Evolutionary conservation across 2,329 filamentous ascomycete genomes (phyloP).

Genomic region (Cladosporium sp.): DNA sequence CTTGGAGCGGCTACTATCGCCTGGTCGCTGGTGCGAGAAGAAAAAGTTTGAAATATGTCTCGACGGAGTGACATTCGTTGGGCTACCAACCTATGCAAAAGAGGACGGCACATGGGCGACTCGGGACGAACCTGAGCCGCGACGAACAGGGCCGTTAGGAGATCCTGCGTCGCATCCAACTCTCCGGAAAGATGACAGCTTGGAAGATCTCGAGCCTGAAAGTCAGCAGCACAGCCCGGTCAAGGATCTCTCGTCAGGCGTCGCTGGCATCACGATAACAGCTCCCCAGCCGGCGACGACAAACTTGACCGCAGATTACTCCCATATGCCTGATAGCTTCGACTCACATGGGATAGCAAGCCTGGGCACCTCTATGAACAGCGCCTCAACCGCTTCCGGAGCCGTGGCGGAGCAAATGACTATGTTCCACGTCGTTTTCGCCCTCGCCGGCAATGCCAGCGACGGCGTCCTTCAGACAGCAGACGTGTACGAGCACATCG

Average conservation of each 20-base stretch:
- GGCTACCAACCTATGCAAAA: constrained; percentile 75
- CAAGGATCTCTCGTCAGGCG: constrained; percentile 1
- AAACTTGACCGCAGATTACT: constrained; percentile 18
- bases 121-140: constrained; percentile 2
- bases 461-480: neutral
- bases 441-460: constrained; percentile 56
- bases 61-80: constrained; percentile 72
- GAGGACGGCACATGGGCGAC: constrained; percentile 50
- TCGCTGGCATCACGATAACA: constrained; percentile 4
- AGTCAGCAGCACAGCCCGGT: constrained; percentile 3
- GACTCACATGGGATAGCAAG: constrained; percentile 19
- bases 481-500: constrained; percentile 79
- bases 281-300: neutral
- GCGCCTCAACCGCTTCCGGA: constrained; percentile 26
- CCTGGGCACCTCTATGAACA: constrained; percentile 26
- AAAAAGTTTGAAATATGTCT: constrained; percentile 83
- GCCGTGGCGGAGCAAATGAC: constrained; percentile 60
- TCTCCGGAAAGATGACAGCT: neutral
- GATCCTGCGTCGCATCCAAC: neutral
- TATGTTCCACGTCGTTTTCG: constrained; percentile 97
- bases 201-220: neutral
- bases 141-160: neutral
- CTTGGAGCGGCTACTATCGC: constrained; percentile 73
- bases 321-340: constrained; percentile 25
- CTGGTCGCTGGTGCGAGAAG: constrained; percentile 56